These are phyloP conservation scores for Houttuynia cordata DNA, from an alignment of 164 flowering plant species.

Conservation along the genomic window DNA sequence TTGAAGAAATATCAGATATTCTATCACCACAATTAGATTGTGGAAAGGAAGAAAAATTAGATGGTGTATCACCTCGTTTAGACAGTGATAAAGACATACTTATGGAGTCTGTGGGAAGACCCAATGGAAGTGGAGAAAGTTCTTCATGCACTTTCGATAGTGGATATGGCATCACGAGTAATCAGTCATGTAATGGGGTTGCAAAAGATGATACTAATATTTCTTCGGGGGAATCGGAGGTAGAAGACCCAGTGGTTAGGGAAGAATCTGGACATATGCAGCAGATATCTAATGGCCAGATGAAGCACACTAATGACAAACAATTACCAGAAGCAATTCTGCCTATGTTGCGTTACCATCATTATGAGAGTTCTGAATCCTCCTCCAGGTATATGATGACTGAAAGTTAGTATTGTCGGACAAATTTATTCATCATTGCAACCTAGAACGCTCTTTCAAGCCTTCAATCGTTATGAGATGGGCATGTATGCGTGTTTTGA, in stretches of 20 bases:
- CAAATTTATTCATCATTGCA: background rate
- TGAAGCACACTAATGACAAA: constrained; percentile 40
- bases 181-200: constrained; percentile 25
- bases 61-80: constrained; percentile 10
- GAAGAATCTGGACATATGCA: constrained; percentile 19
- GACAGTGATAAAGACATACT: constrained; percentile 17
- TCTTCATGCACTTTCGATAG: constrained; percentile 17
- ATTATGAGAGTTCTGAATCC: constrained; percentile 85
- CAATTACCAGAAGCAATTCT: constrained; percentile 46
- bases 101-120: constrained; percentile 18
- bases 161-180: constrained; percentile 18
- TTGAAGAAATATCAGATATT: constrained; percentile 19
- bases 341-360: constrained; percentile 54
- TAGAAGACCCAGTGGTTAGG: constrained; percentile 11
- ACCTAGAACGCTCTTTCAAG: background rate
- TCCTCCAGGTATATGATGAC: constrained; percentile 54
- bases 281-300: constrained; percentile 23
- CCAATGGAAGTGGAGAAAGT: constrained; percentile 22
- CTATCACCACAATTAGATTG: constrained; percentile 11
- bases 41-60: constrained; percentile 23
- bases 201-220: constrained; percentile 8
- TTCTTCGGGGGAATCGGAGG: constrained; percentile 18
- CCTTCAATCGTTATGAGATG: no score
- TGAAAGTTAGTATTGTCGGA: background rate
- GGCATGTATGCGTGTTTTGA: no score